These are phyloP conservation scores for Ceratocystis harringtonii DNA, from an alignment of 2,329 filamentous ascomycete genomes.

Conservation along the genomic window DNA sequence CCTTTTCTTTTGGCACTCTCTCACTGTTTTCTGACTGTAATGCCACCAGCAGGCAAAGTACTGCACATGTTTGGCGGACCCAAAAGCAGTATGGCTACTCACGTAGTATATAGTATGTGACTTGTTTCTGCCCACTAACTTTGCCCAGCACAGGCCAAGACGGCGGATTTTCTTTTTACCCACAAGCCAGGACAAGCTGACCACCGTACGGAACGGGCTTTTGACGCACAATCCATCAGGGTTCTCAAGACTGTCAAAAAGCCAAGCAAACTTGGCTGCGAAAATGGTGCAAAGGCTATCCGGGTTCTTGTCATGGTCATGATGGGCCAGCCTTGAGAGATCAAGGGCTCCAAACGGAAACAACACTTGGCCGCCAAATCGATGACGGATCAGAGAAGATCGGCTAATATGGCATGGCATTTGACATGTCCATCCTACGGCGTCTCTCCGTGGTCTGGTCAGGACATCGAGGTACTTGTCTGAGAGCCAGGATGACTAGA, in stretches of 20 bases:
- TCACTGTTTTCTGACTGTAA: background rate
- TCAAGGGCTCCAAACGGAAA: background rate
- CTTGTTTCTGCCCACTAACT: background rate
- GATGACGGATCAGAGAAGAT: constrained; percentile 1
- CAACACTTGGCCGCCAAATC: background rate
- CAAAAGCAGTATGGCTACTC: background rate
- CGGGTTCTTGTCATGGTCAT: constrained; percentile 3
- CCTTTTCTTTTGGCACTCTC: background rate
- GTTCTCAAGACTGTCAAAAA: constrained; percentile 1
- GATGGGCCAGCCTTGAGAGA: background rate
- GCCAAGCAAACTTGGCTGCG: background rate
- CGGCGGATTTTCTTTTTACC: constrained; percentile 2
- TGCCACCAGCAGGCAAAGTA: background rate
- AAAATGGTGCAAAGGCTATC: constrained; percentile 5
- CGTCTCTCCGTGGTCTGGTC: background rate
- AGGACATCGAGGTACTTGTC: background rate
- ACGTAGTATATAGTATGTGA: background rate
- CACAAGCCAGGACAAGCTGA: constrained; percentile 2
- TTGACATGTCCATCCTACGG: background rate
- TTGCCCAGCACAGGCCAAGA: constrained; percentile 1
- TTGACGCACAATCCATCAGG: constrained; percentile 4
- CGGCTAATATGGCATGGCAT: background rate
- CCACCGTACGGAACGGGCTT: constrained; percentile 1
- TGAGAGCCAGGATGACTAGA: background rate
- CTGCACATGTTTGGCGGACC: background rate